phyloP scores from a whole-genome alignment of 2,329 filamentous ascomycete species.

The Penicillium crustosum region DNA sequence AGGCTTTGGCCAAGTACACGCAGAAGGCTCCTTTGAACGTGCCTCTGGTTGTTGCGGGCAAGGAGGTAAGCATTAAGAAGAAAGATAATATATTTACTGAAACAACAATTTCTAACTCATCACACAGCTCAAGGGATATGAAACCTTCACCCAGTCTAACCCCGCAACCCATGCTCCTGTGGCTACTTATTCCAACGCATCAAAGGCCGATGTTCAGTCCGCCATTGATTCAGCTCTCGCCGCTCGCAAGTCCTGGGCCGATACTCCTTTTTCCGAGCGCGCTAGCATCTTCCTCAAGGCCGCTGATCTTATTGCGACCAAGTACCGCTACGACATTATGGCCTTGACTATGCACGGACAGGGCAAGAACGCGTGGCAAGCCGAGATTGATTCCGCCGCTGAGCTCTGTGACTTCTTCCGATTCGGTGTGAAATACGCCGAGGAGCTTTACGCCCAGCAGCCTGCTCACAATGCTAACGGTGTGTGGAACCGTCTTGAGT shows the following conservation, averaged over 20 bases:
- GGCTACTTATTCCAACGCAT: slow-evolving; percentile 83
- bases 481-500: slow-evolving; percentile 88
- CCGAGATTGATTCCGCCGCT: slow-evolving; percentile 94
- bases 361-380: slow-evolving; percentile 98
- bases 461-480: slow-evolving; percentile 78
- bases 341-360: slow-evolving; percentile 94
- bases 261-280: slow-evolving; percentile 82
- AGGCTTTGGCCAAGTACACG: slow-evolving; percentile 69
- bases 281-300: slow-evolving; percentile 95
- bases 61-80: slow-evolving; percentile 59
- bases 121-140: slow-evolving; percentile 34
- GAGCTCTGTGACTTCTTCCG: slow-evolving; percentile 90
- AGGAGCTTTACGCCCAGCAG: slow-evolving; percentile 86
- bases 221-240: slow-evolving; percentile 82
- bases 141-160: slow-evolving; percentile 65
- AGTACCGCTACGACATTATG: slow-evolving; percentile 97
- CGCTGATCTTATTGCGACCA: slow-evolving; percentile 82
- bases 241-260: slow-evolving; percentile 85
- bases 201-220: slow-evolving; percentile 68
- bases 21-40: slow-evolving; percentile 71
- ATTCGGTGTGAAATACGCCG: slow-evolving; percentile 88
- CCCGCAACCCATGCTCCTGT: slow-evolving; percentile 78
- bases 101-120: neutral
- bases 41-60: slow-evolving; percentile 79
- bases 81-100: neutral